Conservation (phyloP, 78 protist genomes). For the Emiliania huxleyi region DNA sequence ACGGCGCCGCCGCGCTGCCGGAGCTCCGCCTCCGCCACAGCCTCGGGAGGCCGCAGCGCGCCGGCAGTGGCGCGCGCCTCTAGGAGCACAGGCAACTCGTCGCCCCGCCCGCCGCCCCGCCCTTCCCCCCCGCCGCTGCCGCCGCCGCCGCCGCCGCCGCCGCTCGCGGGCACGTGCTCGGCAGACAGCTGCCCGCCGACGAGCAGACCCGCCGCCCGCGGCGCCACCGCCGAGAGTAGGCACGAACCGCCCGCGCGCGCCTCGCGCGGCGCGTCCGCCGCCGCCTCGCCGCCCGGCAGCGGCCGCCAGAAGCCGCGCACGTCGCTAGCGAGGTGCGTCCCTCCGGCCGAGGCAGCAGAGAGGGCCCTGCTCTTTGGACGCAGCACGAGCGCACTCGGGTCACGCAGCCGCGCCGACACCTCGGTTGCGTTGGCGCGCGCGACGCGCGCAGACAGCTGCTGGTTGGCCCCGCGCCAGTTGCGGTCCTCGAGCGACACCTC, state of each 20-base stretch:
- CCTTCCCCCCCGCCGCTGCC: too few relatives aligned
- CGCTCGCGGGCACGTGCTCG: background rate
- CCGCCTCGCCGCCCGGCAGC: background rate
- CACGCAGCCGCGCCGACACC: background rate
- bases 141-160: too few relatives aligned
- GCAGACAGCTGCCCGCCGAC: background rate
- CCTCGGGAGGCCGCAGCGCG: background rate
- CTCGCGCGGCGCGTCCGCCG: background rate
- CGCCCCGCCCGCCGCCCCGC: too few relatives aligned
- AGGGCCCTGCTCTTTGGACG: too few relatives aligned
- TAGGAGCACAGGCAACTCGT: background rate
- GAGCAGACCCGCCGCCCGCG: background rate
- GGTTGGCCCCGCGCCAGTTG: conserved; percentile 10
- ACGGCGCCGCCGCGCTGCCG: background rate
- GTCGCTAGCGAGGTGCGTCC: too few relatives aligned
- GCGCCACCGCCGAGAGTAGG: background rate
- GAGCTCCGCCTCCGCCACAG: background rate
- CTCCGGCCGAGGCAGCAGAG: too few relatives aligned
- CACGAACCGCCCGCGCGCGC: background rate
- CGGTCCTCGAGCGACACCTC: background rate
- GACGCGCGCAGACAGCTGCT: background rate
- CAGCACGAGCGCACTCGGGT: background rate
- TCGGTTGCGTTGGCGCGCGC: background rate
- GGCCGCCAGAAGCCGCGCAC: background rate
- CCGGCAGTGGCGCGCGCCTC: background rate